phyloP scores from a whole-genome alignment of 2,329 filamentous ascomycete genomes.

The Juglanconis oblonga region DNA sequence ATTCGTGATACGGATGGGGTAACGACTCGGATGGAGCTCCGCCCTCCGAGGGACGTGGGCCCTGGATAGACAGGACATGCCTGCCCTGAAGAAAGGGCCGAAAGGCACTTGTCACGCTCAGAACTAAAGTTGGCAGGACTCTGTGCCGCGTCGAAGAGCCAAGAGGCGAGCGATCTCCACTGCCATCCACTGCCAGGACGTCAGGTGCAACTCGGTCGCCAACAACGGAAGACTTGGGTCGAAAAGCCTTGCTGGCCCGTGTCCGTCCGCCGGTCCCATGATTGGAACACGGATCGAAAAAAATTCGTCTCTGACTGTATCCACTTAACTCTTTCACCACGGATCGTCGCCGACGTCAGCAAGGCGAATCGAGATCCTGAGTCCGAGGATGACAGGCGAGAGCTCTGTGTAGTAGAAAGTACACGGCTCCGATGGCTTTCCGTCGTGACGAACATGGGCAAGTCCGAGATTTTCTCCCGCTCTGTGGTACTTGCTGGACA shows the following conservation, averaged over 20 bases:
- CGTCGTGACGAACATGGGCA: background rate
- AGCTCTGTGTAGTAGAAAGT: background rate
- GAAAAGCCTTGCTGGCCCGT: background rate
- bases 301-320: background rate
- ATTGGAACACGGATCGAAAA: background rate
- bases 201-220: slow-evolving; percentile 5
- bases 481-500: background rate
- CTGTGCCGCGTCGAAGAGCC: background rate
- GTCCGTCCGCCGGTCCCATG: slow-evolving; percentile 1
- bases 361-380: background rate
- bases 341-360: slow-evolving; percentile 15
- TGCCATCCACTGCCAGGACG: background rate
- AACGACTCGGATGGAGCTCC: background rate
- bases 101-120: slow-evolving; percentile 12
- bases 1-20: slow-evolving; percentile 5
- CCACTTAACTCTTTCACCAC: background rate
- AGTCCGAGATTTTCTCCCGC: background rate
- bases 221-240: slow-evolving; percentile 9
- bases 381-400: background rate
- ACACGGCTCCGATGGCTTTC: background rate
- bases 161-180: background rate
- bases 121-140: background rate
- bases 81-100: slow-evolving; percentile 17
- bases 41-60: slow-evolving; percentile 1
- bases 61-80: slow-evolving; percentile 8